phyloP scores from a whole-genome alignment of 768 basidiomycete species.

The Trametes elegans region DNA sequence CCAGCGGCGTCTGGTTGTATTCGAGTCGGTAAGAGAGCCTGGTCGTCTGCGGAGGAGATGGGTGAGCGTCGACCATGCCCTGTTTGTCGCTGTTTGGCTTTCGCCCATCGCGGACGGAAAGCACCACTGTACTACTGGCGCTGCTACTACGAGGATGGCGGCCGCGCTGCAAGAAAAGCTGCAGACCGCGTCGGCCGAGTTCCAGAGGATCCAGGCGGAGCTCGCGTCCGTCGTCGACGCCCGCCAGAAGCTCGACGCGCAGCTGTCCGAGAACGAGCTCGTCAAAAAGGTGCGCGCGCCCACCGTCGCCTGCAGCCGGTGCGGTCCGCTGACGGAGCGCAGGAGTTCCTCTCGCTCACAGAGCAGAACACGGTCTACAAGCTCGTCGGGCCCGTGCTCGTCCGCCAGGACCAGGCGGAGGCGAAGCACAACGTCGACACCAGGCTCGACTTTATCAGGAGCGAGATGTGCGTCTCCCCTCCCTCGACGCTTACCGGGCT shows the following conservation, averaged over 20 bases:
- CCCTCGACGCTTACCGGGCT: neutral
- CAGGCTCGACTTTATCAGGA: constrained; percentile 81
- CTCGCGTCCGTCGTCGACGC: constrained; percentile 72
- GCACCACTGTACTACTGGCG: no score
- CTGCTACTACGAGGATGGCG: constrained; percentile 39
- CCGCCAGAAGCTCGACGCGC: constrained; percentile 84
- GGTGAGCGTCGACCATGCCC: neutral
- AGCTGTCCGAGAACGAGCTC: constrained; percentile 86
- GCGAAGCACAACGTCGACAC: constrained; percentile 88
- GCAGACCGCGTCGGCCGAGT: constrained; percentile 70
- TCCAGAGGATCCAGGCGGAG: constrained; percentile 79
- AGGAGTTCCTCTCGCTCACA: constrained; percentile 83
- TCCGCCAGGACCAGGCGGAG: constrained; percentile 85
- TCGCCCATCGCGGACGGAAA: neutral
- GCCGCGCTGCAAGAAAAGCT: constrained; percentile 48
- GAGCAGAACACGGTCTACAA: constrained; percentile 84
- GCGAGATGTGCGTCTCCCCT: constrained; percentile 70
- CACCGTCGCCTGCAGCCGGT: neutral
- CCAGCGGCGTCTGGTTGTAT: neutral
- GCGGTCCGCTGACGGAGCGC: neutral
- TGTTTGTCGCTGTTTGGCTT: constrained; percentile 1
- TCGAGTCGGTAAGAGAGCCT: neutral
- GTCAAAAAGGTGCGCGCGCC: constrained; percentile 71
- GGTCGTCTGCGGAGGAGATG: neutral
- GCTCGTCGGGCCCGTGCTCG: constrained; percentile 85